These are phyloP conservation scores for Pythium vanterpoolii DNA, from an alignment of 352 stramenopile species.

Conservation along the genomic window DNA sequence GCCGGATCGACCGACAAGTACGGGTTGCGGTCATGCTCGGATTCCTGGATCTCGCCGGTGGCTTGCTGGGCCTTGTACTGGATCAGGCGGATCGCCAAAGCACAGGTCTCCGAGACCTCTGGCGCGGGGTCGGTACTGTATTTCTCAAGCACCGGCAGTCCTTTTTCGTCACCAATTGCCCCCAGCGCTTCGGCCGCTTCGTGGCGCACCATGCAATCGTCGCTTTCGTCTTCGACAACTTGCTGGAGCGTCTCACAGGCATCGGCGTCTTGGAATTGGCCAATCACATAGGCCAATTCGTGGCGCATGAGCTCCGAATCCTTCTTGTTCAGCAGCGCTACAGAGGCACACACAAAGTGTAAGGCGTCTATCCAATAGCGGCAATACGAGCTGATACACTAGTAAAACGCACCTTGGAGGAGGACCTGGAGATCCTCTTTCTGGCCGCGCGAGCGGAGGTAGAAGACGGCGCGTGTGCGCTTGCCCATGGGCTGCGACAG, in stretches of 20 bases:
- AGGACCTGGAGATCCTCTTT: conserved; percentile 79
- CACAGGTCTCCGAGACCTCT: conserved; percentile 96
- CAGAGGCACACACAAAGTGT: not conserved
- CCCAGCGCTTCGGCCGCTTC: conserved; percentile 96
- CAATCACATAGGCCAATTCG: conserved; percentile 98
- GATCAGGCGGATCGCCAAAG: conserved; percentile 91
- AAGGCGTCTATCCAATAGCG: no score
- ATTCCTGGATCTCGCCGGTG: conserved; percentile 41
- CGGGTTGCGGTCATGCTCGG: conserved; percentile 77
- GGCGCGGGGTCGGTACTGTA: conserved; percentile 67
- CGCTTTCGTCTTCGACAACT: conserved; percentile 80
- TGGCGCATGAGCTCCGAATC: conserved; percentile 96
- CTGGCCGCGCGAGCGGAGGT: conserved; percentile 79
- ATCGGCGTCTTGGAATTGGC: conserved; percentile 93
- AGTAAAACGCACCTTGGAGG: conserved; percentile 40
- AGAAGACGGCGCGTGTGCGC: conserved; percentile 91
- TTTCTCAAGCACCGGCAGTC: conserved; percentile 84
- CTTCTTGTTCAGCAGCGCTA: conserved; percentile 77
- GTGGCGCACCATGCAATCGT: conserved; percentile 92
- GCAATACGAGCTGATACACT: no score
- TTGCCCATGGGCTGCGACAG: conserved; percentile 82
- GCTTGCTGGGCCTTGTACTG: conserved; percentile 85
- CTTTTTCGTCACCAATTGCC: conserved; percentile 89
- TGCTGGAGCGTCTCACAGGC: conserved; percentile 73
- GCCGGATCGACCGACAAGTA: conserved; percentile 97